Conservation (phyloP, 192 early-diverging fungal genomes). For the Spinellus fusiger region DNA sequence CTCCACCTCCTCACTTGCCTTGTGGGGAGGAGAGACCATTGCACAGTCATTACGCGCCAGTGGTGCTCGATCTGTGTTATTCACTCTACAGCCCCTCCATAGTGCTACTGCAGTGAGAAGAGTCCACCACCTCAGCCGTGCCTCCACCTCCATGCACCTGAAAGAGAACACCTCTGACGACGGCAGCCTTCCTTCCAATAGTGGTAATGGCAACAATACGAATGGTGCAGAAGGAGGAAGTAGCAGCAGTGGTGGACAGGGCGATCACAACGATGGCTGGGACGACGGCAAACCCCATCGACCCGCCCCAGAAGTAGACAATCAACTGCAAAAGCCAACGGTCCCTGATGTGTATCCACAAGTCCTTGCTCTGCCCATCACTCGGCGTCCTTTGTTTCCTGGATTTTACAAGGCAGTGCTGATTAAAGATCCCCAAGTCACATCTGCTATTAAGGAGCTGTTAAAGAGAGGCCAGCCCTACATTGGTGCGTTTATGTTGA, state of each 20-base stretch:
- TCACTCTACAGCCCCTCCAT: constrained; percentile 21
- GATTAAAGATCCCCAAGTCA: constrained; percentile 91
- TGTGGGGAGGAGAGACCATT: constrained; percentile 31
- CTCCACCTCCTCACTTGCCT: constrained; percentile 11
- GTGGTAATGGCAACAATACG: neutral
- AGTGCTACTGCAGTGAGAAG: constrained; percentile 7
- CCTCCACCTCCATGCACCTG: neutral
- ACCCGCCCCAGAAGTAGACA: constrained; percentile 52
- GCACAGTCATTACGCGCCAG: constrained; percentile 18
- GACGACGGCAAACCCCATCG: constrained; percentile 19
- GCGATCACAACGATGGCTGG: constrained; percentile 27
- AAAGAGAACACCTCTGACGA: constrained; percentile 23
- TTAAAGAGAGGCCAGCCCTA: constrained; percentile 94
- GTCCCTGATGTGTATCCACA: constrained; percentile 93
- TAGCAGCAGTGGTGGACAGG: constrained; percentile 8
- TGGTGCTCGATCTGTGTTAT: constrained; percentile 12
- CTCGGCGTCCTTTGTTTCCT: constrained; percentile 89
- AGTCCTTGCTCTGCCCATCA: constrained; percentile 89
- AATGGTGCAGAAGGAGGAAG: constrained; percentile 1
- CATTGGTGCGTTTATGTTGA: constrained; percentile 90
- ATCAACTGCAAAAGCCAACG: constrained; percentile 62
- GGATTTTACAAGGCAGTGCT: constrained; percentile 98
- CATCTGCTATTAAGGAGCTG: constrained; percentile 85
- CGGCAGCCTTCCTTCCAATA: no score
- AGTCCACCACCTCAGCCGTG: neutral